phyloP scores from a whole-genome alignment of 2,329 filamentous ascomycete species.

The Geoglossum cookeanum region DNA sequence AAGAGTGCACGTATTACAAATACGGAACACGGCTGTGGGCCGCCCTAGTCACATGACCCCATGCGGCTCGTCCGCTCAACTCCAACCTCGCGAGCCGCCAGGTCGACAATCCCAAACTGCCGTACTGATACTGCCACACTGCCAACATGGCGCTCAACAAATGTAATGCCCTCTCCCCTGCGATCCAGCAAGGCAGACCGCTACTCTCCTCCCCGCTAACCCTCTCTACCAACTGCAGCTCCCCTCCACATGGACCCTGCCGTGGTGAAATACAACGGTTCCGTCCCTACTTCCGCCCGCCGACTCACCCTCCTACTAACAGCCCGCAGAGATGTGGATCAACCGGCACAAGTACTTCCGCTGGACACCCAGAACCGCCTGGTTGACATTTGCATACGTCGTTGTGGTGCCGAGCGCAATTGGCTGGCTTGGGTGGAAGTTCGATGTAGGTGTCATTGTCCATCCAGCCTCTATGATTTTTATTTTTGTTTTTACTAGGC shows the following conservation, averaged over 20 bases:
- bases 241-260: conserved; percentile 33
- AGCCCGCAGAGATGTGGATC: conserved; percentile 51
- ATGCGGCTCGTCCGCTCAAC: too few species aligned
- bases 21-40: too few species aligned
- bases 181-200: background rate
- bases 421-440: background rate
- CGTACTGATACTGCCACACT: too few species aligned
- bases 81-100: too few species aligned
- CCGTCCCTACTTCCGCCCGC: conserved; percentile 11
- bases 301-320: background rate
- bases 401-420: conserved; percentile 40
- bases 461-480: background rate
- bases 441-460: background rate
- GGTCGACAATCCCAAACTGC: too few species aligned
- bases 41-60: too few species aligned
- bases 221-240: conserved; percentile 10
- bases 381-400: conserved; percentile 60
- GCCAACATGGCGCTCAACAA: too few species aligned
- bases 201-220: background rate
- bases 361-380: conserved; percentile 72
- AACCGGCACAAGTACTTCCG: conserved; percentile 90
- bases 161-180: too few species aligned
- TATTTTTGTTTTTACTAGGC: background rate
- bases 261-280: conserved; percentile 34
- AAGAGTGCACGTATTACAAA: too few species aligned